Conservation (phyloP, 345 rosid genomes). For the Cardamine occulta region DNA sequence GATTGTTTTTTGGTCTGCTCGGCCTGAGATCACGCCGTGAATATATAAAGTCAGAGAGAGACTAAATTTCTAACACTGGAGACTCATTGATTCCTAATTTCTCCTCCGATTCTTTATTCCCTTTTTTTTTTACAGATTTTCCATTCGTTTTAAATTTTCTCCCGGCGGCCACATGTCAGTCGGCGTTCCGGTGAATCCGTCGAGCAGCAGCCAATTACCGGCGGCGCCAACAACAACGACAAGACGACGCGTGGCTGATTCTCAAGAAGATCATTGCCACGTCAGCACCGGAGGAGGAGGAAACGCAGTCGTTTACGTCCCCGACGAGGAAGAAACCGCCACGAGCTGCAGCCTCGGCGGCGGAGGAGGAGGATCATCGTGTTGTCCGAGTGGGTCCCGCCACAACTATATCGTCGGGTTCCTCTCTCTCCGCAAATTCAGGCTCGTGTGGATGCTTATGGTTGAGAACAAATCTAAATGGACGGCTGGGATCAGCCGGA, state of each 20-base stretch:
- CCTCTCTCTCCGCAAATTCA: slow-evolving; percentile 30
- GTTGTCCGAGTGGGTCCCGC: slow-evolving; percentile 40
- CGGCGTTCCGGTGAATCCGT: slow-evolving; percentile 51
- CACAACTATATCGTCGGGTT: slow-evolving; percentile 21
- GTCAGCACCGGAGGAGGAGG: slow-evolving; percentile 24
- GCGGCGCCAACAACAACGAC: slow-evolving; percentile 60
- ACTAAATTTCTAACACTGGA: not conserved
- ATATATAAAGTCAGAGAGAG: not conserved
- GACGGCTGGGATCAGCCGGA: slow-evolving; percentile 49
- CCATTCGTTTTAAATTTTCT: not conserved
- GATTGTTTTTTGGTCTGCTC: slow-evolving; percentile 37
- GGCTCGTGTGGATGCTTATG: slow-evolving; percentile 49
- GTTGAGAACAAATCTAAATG: slow-evolving; percentile 51
- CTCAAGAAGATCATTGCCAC: slow-evolving; percentile 44
- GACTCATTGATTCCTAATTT: slow-evolving; percentile 6
- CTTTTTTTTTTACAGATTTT: not conserved
- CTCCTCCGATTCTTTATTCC: not conserved
- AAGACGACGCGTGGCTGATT: slow-evolving; percentile 71
- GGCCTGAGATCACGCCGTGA: slow-evolving; percentile 33
- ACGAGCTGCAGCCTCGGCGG: slow-evolving; percentile 35
- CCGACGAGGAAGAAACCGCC: slow-evolving; percentile 42
- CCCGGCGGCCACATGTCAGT: slow-evolving; percentile 56
- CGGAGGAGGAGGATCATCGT: slow-evolving; percentile 20
- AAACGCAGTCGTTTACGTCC: slow-evolving; percentile 41
- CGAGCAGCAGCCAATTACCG: slow-evolving; percentile 57